phyloP scores from a whole-genome alignment of 2,329 filamentous ascomycete species.

The Juglanconis juglandina region DNA sequence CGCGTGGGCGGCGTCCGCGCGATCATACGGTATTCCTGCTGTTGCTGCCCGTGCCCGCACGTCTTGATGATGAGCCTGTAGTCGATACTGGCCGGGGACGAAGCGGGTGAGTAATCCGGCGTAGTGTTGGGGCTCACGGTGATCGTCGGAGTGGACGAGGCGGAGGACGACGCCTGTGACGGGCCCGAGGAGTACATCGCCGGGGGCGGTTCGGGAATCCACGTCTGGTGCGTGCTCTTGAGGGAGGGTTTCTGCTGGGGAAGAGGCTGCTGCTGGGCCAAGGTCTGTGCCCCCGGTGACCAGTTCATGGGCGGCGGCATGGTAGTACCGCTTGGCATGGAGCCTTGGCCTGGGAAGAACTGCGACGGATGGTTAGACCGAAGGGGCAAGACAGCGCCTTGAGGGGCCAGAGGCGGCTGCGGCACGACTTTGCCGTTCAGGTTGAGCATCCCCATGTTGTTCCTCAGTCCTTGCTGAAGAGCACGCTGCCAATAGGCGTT shows the following conservation, averaged over 20 bases:
- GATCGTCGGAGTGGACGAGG: slow-evolving; percentile 5
- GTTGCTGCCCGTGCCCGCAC: background rate
- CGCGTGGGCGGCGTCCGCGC: slow-evolving; percentile 11
- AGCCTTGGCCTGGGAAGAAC: background rate
- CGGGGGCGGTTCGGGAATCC: background rate
- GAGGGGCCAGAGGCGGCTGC: background rate
- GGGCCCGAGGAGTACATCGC: background rate
- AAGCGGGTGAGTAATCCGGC: background rate
- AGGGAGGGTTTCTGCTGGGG: background rate
- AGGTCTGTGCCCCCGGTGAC: no score
- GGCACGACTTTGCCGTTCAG: background rate
- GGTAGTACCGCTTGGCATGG: background rate
- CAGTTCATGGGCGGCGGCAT: background rate
- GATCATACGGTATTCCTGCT: slow-evolving; percentile 9
- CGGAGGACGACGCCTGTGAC: background rate
- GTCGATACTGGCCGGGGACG: slow-evolving; percentile 3
- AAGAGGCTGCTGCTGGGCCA: background rate
- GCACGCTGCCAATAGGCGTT: background rate
- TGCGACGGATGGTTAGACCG: background rate
- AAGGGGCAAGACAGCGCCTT: background rate
- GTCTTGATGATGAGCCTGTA: slow-evolving; percentile 14
- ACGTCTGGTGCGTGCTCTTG: background rate
- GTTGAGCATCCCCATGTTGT: background rate
- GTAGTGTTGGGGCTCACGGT: background rate
- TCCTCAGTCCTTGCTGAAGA: background rate